phyloP scores from a whole-genome alignment of 768 basidiomycete species.

The Lactarius akahatsu region DNA sequence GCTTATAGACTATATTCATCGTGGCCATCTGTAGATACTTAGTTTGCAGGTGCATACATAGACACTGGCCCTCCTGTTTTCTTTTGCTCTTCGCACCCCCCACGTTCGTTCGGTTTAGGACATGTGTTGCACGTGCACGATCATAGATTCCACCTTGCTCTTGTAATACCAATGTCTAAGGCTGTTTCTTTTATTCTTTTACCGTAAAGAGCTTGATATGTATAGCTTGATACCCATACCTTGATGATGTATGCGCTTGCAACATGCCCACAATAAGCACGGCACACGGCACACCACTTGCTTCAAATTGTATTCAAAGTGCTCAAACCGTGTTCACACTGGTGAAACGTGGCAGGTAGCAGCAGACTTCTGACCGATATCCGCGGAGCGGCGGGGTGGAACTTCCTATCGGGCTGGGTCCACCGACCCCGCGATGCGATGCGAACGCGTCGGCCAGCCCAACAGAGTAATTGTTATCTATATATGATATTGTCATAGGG shows the following conservation, averaged over 20 bases:
- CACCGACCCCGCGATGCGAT: too few species aligned
- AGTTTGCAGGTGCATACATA: slow-evolving; percentile 3
- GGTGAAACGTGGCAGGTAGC: background rate
- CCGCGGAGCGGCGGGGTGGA: background rate
- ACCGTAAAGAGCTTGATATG: background rate
- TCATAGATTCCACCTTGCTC: slow-evolving; percentile 1
- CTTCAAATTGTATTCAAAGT: background rate
- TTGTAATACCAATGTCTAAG: background rate
- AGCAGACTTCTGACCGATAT: background rate
- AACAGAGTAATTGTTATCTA: background rate
- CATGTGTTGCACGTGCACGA: background rate
- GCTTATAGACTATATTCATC: background rate
- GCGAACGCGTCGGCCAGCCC: background rate
- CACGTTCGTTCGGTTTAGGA: background rate
- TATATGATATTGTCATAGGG: background rate
- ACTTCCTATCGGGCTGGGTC: too few species aligned
- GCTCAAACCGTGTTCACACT: background rate
- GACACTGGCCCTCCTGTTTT: background rate
- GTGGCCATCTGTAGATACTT: slow-evolving; percentile 6
- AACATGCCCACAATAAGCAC: background rate
- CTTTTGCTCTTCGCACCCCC: background rate
- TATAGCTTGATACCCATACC: background rate
- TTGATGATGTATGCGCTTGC: background rate
- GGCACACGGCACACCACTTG: background rate
- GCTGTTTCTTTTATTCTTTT: background rate